A percentile compares a stretch with the other conserved stretches of the same genome.
phyloP scores from a whole-genome alignment of 345 rosid genomes.

The Viola odorata region DNA sequence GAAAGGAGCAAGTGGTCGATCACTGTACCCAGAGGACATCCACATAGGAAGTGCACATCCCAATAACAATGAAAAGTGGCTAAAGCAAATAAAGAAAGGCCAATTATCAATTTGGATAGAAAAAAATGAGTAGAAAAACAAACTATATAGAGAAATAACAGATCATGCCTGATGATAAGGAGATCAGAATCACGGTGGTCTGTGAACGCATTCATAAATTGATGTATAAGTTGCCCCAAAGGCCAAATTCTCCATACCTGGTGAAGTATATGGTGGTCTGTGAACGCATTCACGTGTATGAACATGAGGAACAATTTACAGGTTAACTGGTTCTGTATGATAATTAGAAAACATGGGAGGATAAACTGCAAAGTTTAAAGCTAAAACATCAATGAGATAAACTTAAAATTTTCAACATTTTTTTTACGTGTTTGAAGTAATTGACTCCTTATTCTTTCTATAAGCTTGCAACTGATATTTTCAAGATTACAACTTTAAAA shows the following conservation, averaged over 20 bases:
- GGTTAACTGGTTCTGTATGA: not conserved
- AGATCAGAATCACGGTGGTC: conserved; percentile 96
- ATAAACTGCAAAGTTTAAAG: not conserved
- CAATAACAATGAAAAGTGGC: conserved; percentile 90
- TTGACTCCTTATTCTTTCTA: not conserved
- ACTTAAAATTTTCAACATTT: not conserved
- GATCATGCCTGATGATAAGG: conserved; percentile 73
- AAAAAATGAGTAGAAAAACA: conserved; percentile 6
- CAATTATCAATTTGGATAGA: conserved; percentile 6
- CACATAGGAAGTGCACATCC: conserved; percentile 98
- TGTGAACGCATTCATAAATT: conserved; percentile 91
- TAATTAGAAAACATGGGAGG: not conserved
- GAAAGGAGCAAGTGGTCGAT: conserved; percentile 89
- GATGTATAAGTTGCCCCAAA: conserved; percentile 62
- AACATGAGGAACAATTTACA: no score
- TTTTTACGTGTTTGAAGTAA: not conserved
- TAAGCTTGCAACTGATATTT: not conserved
- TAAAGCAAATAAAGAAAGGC: conserved; percentile 21
- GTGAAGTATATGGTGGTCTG: no score
- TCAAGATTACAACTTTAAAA: no score
- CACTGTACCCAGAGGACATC: conserved; percentile 93
- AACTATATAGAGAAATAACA: conserved; percentile 2
- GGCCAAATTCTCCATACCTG: conserved; percentile 96
- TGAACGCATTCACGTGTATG: no score
- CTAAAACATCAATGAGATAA: not conserved